phyloP scores from a whole-genome alignment of 306 rosid genomes.

The Rosa persica region DNA sequence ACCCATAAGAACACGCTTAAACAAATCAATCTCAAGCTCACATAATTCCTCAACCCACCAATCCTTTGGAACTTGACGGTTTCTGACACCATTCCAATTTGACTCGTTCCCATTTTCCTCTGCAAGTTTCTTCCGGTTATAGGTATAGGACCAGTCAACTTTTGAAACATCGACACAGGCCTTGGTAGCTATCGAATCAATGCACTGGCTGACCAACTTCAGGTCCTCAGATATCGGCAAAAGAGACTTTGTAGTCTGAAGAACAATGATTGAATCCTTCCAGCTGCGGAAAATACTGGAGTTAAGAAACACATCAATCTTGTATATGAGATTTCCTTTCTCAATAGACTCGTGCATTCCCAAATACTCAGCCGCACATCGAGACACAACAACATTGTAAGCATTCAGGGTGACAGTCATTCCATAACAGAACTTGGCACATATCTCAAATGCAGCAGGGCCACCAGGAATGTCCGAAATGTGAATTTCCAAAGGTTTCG shows the following conservation, averaged over 20 bases:
- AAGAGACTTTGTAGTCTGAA: conserved; percentile 73
- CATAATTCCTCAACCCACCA: conserved; percentile 99
- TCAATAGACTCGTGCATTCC: conserved; percentile 84
- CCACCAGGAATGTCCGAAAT: conserved; percentile 91
- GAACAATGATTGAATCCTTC: conserved; percentile 97
- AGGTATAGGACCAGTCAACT: conserved; percentile 94
- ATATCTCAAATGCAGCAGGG: conserved; percentile 79
- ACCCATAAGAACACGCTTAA: conserved; percentile 52
- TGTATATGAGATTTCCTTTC: conserved; percentile 92
- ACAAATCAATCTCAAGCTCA: conserved; percentile 86
- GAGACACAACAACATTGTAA: conserved; percentile 67
- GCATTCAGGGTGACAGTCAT: conserved; percentile 95
- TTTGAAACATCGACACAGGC: conserved; percentile 74
- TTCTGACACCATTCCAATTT: conserved; percentile 58
- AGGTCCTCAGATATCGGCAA: conserved; percentile 64
- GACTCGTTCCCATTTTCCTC: conserved; percentile 74
- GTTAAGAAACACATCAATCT: conserved; percentile 88
- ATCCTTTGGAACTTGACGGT: conserved; percentile 76
- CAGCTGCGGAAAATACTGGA: conserved; percentile 92
- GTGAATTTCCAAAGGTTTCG: conserved; percentile 55
- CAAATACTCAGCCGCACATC: conserved; percentile 93
- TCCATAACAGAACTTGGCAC: conserved; percentile 95
- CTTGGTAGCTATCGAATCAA: conserved; percentile 73
- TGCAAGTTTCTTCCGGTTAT: conserved; percentile 76
- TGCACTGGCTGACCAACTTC: conserved; percentile 69